Evolutionary conservation across 2,329 filamentous ascomycete species (phyloP).

Genomic region (Apiospora malaysiana): DNA sequence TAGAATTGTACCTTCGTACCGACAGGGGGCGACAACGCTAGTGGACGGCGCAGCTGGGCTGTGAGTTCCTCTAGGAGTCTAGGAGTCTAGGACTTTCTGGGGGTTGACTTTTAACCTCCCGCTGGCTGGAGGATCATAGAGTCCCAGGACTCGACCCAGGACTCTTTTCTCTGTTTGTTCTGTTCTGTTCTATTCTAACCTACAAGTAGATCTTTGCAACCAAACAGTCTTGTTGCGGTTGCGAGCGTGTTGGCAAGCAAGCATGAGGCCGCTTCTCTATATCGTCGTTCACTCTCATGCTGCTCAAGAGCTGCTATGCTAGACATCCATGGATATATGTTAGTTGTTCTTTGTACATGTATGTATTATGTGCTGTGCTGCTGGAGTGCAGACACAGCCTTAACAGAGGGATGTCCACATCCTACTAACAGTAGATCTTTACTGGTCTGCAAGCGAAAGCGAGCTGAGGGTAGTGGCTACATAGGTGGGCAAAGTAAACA

Average conservation of each 20-base stretch:
- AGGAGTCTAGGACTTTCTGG: background rate
- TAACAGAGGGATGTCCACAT: background rate
- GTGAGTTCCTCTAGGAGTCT: slow-evolving; percentile 16
- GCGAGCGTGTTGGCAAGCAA: background rate
- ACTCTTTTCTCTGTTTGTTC: too few relatives aligned
- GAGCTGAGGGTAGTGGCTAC: background rate
- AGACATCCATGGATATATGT: too few relatives aligned
- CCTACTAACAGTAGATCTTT: background rate
- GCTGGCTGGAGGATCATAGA: background rate
- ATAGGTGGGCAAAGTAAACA: background rate
- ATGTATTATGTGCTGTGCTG: background rate
- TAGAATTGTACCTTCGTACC: slow-evolving; percentile 17
- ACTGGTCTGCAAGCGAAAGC: background rate
- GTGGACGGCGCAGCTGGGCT: slow-evolving; percentile 14
- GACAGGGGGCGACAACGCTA: background rate
- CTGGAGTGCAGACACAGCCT: background rate
- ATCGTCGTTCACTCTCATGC: background rate
- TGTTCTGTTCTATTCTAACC: background rate
- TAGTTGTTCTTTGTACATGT: too few relatives aligned
- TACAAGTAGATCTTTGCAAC: too few relatives aligned
- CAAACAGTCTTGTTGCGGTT: background rate
- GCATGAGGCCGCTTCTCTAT: background rate
- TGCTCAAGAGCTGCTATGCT: background rate
- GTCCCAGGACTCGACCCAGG: background rate
- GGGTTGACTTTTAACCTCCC: background rate